phyloP scores from a whole-genome alignment of 1,284 basidiomycete genomes.

The Inonotus obliquus region DNA sequence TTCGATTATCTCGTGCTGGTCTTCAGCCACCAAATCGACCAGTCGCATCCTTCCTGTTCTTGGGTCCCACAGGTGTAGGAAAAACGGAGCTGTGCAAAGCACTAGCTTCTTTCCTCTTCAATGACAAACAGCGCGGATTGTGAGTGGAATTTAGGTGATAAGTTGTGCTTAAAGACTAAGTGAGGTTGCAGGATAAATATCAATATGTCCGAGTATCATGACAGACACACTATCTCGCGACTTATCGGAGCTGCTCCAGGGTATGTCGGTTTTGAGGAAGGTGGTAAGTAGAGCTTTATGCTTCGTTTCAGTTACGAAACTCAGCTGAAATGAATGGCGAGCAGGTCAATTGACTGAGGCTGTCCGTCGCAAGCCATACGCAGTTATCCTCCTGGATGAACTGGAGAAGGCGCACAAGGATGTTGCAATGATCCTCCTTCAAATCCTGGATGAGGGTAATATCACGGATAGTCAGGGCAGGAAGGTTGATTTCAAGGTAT shows the following conservation, averaged over 20 bases:
- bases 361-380: slow-evolving; percentile 78
- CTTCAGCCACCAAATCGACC: slow-evolving; percentile 84
- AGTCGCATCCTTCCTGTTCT: slow-evolving; percentile 88
- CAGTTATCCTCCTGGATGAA: slow-evolving; percentile 80
- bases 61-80: slow-evolving; percentile 85
- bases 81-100: slow-evolving; percentile 90
- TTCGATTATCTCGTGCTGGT: slow-evolving; percentile 87
- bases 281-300: too few species aligned
- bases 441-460: slow-evolving; percentile 89
- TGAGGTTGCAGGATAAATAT: slow-evolving; percentile 63
- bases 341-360: slow-evolving; percentile 82
- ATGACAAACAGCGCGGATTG: slow-evolving; percentile 82
- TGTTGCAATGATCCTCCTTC: slow-evolving; percentile 87
- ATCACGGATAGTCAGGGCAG: slow-evolving; percentile 82
- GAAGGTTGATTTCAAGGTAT: slow-evolving; percentile 76
- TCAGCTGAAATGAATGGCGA: slow-evolving; percentile 4
- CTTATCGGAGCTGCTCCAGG: slow-evolving; percentile 90
- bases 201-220: slow-evolving; percentile 92
- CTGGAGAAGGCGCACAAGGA: slow-evolving; percentile 93
- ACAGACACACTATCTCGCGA: slow-evolving; percentile 85
- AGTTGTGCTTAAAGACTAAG: background rate
- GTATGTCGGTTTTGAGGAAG: slow-evolving; percentile 93
- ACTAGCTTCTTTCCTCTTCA: slow-evolving; percentile 82
- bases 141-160: slow-evolving; percentile 34
- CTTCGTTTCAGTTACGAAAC: too few species aligned